These are phyloP conservation scores for Ulota crispa DNA, from an alignment of 225 moss, liverwort and hornwort species.

Conservation along the genomic window DNA sequence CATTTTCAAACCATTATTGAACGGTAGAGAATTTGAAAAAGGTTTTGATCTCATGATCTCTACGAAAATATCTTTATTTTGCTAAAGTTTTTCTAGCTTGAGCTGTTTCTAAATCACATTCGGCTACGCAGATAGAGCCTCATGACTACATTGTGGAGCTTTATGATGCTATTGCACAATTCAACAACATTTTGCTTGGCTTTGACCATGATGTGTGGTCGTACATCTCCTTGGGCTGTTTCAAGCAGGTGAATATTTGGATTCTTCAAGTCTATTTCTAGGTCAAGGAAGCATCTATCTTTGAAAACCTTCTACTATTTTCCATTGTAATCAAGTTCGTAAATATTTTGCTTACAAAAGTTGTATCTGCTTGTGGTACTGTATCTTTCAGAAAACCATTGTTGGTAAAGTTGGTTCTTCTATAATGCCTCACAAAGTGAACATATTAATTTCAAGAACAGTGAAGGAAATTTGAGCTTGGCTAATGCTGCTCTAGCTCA, in stretches of 20 bases:
- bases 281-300: not conserved
- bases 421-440: slow-evolving; percentile 90
- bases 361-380: slow-evolving; percentile 7
- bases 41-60: not conserved
- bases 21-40: not conserved
- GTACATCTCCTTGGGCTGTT: slow-evolving; percentile 79
- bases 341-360: not conserved
- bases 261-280: not conserved
- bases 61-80: not conserved
- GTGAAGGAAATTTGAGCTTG: slow-evolving; percentile 82
- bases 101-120: not conserved
- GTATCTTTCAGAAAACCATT: slow-evolving; percentile 59
- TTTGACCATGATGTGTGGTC: slow-evolving; percentile 84
- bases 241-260: slow-evolving; percentile 66
- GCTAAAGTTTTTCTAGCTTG: not conserved
- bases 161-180: slow-evolving; percentile 58
- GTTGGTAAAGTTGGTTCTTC: slow-evolving; percentile 86
- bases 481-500: slow-evolving; percentile 70
- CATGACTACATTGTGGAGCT: slow-evolving; percentile 82
- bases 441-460: slow-evolving; percentile 87
- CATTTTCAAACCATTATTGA: not conserved
- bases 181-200: slow-evolving; percentile 77
- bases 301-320: not conserved
- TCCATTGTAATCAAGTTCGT: too few relatives aligned
- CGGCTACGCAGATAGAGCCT: slow-evolving; percentile 74